Conservation (phyloP, 148 eudicot genomes). For the Heliosperma pusillum region DNA sequence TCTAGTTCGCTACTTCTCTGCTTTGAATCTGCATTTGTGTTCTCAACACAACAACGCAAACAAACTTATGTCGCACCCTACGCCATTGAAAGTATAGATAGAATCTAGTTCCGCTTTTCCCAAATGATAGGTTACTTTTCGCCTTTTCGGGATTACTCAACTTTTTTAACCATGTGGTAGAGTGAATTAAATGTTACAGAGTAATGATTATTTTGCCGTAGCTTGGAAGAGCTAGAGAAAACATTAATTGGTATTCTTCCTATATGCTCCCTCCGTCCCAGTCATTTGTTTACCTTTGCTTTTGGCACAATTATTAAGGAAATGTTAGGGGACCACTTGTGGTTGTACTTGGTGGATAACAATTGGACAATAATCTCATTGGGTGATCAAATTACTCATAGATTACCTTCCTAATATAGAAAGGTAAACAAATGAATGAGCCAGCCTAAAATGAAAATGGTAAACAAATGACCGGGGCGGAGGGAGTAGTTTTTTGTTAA, state of each 20-base stretch:
- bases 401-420: too few relatives aligned
- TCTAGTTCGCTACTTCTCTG: not conserved
- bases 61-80: not conserved
- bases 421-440: too few relatives aligned
- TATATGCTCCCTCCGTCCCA: too few relatives aligned
- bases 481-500: too few relatives aligned
- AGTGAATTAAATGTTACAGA: not conserved
- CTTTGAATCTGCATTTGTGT: not conserved
- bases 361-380: too few relatives aligned
- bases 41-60: not conserved
- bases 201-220: not conserved
- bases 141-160: not conserved
- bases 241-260: not conserved
- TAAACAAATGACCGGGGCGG: too few relatives aligned
- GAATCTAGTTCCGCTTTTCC: not conserved
- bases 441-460: too few relatives aligned
- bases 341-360: too few relatives aligned
- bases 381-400: too few relatives aligned
- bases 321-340: too few relatives aligned
- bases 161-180: not conserved
- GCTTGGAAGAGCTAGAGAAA: not conserved
- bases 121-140: not conserved
- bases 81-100: not conserved
- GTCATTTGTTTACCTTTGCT: too few relatives aligned
- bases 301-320: too few relatives aligned